phyloP scores from a whole-genome alignment of 2,329 filamentous ascomycete genomes.

The Sporothrix inflata region DNA sequence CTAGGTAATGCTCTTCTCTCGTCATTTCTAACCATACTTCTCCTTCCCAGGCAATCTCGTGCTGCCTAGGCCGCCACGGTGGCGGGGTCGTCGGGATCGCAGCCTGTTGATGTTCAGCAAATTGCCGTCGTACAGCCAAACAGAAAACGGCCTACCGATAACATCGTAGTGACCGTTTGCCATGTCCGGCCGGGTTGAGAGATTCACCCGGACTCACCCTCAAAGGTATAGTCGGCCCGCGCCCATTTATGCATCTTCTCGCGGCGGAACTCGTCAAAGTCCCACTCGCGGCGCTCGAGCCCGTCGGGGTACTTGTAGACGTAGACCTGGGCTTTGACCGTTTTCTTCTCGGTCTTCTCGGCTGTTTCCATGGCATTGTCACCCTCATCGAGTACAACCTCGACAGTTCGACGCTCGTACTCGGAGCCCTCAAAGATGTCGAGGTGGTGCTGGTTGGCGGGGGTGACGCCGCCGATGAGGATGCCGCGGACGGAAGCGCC shows the following conservation, averaged over 20 bases:
- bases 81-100: slow-evolving; percentile 34
- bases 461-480: slow-evolving; percentile 76
- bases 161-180: too few relatives aligned
- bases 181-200: neutral
- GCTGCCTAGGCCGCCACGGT: slow-evolving; percentile 28
- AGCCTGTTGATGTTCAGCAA: slow-evolving; percentile 30
- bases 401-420: slow-evolving; percentile 63
- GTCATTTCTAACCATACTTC: neutral
- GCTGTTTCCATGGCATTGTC: neutral
- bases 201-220: slow-evolving; percentile 40
- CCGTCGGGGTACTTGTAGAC: slow-evolving; percentile 56
- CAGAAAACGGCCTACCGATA: too few relatives aligned
- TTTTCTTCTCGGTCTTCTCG: slow-evolving; percentile 38
- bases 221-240: slow-evolving; percentile 53
- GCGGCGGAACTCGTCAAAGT: slow-evolving; percentile 78
- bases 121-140: neutral
- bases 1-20: neutral
- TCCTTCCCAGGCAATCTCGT: neutral
- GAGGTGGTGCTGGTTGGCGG: slow-evolving; percentile 72
- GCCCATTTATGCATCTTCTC: slow-evolving; percentile 68
- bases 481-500: slow-evolving; percentile 71
- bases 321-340: slow-evolving; percentile 64
- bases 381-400: slow-evolving; percentile 52
- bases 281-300: slow-evolving; percentile 80
- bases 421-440: slow-evolving; percentile 82